These are phyloP conservation scores for Colletotrichum sp. DNA, from an alignment of 2,329 filamentous ascomycete species.

Conservation along the genomic window DNA sequence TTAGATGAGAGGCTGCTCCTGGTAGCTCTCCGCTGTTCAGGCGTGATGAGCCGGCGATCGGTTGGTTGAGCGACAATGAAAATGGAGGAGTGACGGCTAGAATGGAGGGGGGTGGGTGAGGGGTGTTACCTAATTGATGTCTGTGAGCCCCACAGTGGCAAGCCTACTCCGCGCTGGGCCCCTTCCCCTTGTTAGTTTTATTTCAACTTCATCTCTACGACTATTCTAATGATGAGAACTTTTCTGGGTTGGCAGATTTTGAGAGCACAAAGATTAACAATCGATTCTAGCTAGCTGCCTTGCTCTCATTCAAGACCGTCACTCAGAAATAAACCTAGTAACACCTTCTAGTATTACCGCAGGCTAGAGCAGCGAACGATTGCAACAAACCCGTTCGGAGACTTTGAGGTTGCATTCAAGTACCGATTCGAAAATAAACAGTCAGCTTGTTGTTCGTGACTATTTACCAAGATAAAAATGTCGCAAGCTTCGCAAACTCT, in stretches of 20 bases:
- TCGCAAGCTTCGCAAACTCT: background rate
- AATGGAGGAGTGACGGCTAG: background rate
- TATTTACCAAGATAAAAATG: background rate
- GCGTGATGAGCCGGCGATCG: background rate
- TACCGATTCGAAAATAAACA: background rate
- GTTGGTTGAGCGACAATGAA: background rate
- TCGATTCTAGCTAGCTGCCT: background rate
- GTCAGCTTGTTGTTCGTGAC: background rate
- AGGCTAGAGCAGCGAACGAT: background rate
- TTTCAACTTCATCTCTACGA: background rate
- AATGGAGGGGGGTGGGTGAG: background rate
- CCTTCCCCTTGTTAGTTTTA: conserved; percentile 1
- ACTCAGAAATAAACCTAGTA: background rate
- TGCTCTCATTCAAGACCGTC: background rate
- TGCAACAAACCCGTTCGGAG: background rate
- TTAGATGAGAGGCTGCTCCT: background rate
- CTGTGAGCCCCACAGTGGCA: background rate
- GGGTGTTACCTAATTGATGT: background rate
- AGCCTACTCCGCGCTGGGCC: background rate
- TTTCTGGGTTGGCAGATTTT: background rate
- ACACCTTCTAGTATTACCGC: background rate
- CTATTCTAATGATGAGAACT: background rate
- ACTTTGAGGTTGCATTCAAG: background rate
- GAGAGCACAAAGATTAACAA: background rate
- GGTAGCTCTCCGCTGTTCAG: background rate